Base-by-base conservation (phyloP, 176 grass and related monocot genomes). In the Saccharum spontaneum region DNA sequence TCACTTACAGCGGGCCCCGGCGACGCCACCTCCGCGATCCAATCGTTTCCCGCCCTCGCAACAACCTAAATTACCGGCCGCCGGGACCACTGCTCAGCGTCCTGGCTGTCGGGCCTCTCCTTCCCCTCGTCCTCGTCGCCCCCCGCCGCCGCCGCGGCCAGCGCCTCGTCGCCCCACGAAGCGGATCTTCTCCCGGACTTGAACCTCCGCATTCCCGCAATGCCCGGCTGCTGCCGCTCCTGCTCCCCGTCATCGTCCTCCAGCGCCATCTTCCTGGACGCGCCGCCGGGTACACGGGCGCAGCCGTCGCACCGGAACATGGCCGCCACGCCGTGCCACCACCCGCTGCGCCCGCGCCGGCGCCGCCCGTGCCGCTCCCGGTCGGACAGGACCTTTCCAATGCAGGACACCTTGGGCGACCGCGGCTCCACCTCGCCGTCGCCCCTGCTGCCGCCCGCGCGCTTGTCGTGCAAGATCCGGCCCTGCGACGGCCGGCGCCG, bases 361-460 rank as follows among this genome's bases (percentile, higher is more conserved):
- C 83, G 68, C 10, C 88, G 24, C 50, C 85, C 84, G 83, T 73
- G 83, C 64, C 94, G 49, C 84, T 99, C 97, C 75, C 92, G 81
- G 72, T 97, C 88, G 37, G 94, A 91, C 18, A 97, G 79, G 59
- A 99, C 97, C 88, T 97, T 95, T 26, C 97, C 97, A 75, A 99
- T 90, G 92, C 97, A 99, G 26, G 97, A 99, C 45, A 99, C 97
- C 88, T 99, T 92, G 10, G 97, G 97, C 66, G 97, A 99, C 41
- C 90, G 84, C 23, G 97, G 97, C 78, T 99, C 94, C 75, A 86
- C 94, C 78, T 94, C 94, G 10, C 66, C 85, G n/a, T 68, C 84
- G 65, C 82, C 83, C 4, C 75, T 12, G 8, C 84, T 70, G 36
- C 46, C 52, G 83, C 13, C 74, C 7, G 76, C 46, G 57, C 88